Evolutionary conservation across 2,329 filamentous ascomycete species (phyloP), one percentile per base, ranked within the genome.

Genomic region (Sporothrix euskadiensis): DNA sequence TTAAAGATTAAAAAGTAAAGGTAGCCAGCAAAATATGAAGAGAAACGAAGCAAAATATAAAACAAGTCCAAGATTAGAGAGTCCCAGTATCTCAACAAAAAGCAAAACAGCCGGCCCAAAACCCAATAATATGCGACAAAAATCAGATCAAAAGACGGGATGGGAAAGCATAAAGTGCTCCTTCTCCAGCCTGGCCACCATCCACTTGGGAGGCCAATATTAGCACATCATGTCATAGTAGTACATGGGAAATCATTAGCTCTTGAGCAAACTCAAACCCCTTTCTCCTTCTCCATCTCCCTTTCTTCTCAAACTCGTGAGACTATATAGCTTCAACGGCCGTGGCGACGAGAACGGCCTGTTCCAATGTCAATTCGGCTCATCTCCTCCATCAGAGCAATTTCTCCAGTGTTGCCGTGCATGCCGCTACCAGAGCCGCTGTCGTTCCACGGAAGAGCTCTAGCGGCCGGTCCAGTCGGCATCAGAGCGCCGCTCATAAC

Each of bases 361-460:
- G 83, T 83, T n/a, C 89, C 89, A 76, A 91, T 87, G 77, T 91
- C 89, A 75, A 91, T 91, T 66, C 85, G 84, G 77, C 86, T 89
- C 85, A 94, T 87, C 82, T 94, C 92, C 75, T 93, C 85, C 81
- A 91, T 87, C 71, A 94, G 82, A 26, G 90, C 88, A 81, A 85
- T 85, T 75, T 88, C 84, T 73, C 86, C 85, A 35, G 82, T 80
- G 19, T 80, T 82, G 70, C 80, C 82, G 47, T 82, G 81, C 5
- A 80, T 81, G 39, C 78, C 73, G 16, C 76, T 75, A 3, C 74
- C 76, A 8, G 77, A 76, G 7, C n/a, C 16, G 9, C n/a, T 39
- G 32, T 71, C 70, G 47, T 65, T 61, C 75, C 74, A 75, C 22
- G 74, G 70, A 49, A 75, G 52, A 4, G 71, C 73, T 30, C 69